Conservation (phyloP, 305 asterid genomes). For the Plantago rigida region DNA sequence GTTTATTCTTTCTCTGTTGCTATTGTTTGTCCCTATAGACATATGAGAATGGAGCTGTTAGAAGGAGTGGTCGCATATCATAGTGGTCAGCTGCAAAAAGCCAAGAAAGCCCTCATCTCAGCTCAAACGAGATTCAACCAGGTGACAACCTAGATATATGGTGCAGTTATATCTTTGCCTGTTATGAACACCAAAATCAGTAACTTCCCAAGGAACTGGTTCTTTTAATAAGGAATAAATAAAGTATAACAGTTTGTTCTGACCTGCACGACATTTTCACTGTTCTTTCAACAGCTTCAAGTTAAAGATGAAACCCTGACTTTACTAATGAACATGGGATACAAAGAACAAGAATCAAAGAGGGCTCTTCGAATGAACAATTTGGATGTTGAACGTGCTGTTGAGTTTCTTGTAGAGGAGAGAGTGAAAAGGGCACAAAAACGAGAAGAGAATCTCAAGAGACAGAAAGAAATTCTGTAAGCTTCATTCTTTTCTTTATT, state of each 20-base stretch:
- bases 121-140: constrained; percentile 62
- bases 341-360: constrained; percentile 60
- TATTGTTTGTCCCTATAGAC: constrained; percentile 36
- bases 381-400: constrained; percentile 64
- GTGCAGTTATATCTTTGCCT: background rate
- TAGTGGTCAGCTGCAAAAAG: constrained; percentile 57
- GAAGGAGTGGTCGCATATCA: constrained; percentile 91
- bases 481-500: constrained; percentile 21
- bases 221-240: background rate
- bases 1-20: constrained; percentile 8
- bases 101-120: constrained; percentile 48
- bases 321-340: constrained; percentile 71
- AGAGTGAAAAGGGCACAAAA: constrained; percentile 41
- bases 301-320: constrained; percentile 78
- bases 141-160: constrained; percentile 35
- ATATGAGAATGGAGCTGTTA: constrained; percentile 75
- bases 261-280: background rate
- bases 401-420: constrained; percentile 80
- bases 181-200: background rate
- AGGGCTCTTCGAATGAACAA: constrained; percentile 85
- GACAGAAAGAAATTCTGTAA: constrained; percentile 57
- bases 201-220: background rate
- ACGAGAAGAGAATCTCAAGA: constrained; percentile 48
- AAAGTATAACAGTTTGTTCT: background rate
- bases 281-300: constrained; percentile 54